Base-by-base conservation (phyloP, 2,329 filamentous ascomycete species). In the Aspergillus carbonarius region DNA sequence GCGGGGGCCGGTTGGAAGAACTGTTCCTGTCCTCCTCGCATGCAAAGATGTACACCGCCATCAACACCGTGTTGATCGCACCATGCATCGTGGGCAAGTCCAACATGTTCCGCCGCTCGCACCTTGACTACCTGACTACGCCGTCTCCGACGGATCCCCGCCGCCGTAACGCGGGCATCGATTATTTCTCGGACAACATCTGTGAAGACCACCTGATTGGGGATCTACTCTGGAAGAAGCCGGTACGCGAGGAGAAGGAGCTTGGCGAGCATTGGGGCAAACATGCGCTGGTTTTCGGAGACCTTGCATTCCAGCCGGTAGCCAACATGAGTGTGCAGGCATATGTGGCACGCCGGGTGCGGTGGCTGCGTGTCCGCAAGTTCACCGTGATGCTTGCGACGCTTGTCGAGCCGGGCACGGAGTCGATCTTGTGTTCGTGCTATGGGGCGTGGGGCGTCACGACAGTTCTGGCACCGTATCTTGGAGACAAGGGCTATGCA, bases 161-260 rank as follows among this genome's bases (percentile, higher is more conserved):
- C 65, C 75, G 56, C 59, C 78, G 68, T 74, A 82, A 66, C 72
- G 86, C 77, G 0, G 96, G 95, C 0, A 88, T 99, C 63, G 92
- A 98, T 75, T 93, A 88, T 76, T 99, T 99, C 77, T 96, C 92
- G 2, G 84, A 91, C 64, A 96, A 96, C 71, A 98, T 99, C 70
- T 99, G 95, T 78, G 96, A 99, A 74, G 95, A 99, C 71, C 95
- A 99, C 70, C 80, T 97, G 23, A 96, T 99, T 55, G 93, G 93
- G 12, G 95, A 99, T 66, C 78, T 95, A 1, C 82, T 99, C 4
- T 99, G 93, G 92, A 87, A 87, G 56, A 70, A 74, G 42, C 66
- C 70, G 55, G 63, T 74, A 1, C 69, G 65, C 3, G 74, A 73
- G 49, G 74, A 78, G 54, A 71, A 67, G 58, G 76, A 74, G 62